Conservation (phyloP, 1,139 yeast genomes). For the Lodderomyces orthopsilosis region DNA sequence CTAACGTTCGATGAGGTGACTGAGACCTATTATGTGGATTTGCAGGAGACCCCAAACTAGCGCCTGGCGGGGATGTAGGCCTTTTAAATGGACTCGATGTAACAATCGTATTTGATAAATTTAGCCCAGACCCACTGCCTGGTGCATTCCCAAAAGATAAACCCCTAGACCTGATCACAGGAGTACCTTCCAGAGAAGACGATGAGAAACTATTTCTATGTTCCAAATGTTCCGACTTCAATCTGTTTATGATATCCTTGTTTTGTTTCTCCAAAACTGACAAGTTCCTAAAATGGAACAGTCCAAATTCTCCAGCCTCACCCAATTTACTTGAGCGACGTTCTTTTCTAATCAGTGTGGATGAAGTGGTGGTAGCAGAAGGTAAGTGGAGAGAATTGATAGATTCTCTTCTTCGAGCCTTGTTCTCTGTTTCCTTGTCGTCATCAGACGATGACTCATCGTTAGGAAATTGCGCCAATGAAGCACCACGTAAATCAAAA, state of each 20-base stretch:
- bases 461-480: constrained; percentile 56
- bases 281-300: constrained; percentile 84
- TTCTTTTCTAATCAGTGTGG: constrained; percentile 45
- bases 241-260: constrained; percentile 83
- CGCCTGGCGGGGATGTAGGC: constrained; percentile 19
- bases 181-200: constrained; percentile 43
- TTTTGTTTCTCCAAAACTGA: constrained; percentile 92
- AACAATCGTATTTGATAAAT: neutral
- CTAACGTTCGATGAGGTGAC: constrained; percentile 26
- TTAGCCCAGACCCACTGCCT: constrained; percentile 10
- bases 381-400: constrained; percentile 10
- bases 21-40: constrained; percentile 20
- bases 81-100: constrained; percentile 12
- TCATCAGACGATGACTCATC: constrained; percentile 30
- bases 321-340: constrained; percentile 66
- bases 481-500: constrained; percentile 90
- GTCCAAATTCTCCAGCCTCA: constrained; percentile 84
- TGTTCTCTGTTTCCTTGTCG: constrained; percentile 6
- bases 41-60: constrained; percentile 10
- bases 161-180: constrained; percentile 36
- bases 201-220: constrained; percentile 42
- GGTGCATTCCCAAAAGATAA: constrained; percentile 28
- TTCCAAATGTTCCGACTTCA: constrained; percentile 78
- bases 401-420: constrained; percentile 9
- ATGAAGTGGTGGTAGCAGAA: constrained; percentile 4